Evolutionary conservation across 768 basidiomycete species (phyloP), one percentile per base, ranked within the genome.

Genomic region (Chalciporus pseudorubinellus): DNA sequence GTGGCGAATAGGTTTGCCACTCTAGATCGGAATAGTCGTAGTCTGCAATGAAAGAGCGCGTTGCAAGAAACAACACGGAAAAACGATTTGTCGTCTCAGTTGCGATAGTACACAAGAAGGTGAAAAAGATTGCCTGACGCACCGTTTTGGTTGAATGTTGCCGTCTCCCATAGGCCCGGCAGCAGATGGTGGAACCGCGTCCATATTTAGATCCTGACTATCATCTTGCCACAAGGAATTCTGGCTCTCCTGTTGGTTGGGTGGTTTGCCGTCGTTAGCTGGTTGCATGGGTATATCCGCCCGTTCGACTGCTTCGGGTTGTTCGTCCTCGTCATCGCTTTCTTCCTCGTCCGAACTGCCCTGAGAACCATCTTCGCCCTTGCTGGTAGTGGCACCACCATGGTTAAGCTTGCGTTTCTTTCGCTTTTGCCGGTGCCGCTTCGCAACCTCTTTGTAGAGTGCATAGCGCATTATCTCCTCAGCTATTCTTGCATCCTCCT

Each of bases 401-500:
- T 75, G 81, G 65, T 91, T 89, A 53, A 92, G 78, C 74, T 89
- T 93, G 65, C 90, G 81, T 73, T 91, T 89, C 78, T 95, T 97
- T 55, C 84, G 70, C 57, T 83, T 80, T 52, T 77, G 73, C 28
- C 69, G 65, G 52, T 78, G 76, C 48, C 91, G 83, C 66, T 89
- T 92, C 41, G 91, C 81, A 16, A 99, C 95, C 69, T 99, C 95
- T 66, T 95, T 95, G 82, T 94, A 99, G 29, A 99, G 81, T 6
- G 97, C 97, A 70, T 93, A 99, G 19, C 95, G 88, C 70, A 99
- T 85, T 65, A 98, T 95, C 63, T 87, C 87, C 68, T 99, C 94
- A 3, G 97, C 97, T 38, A 87, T 86, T 59, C 77, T 79, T 16
- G 97, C 94, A 72, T 99, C 97, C 3, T 75, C 73, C 64, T 87